These are phyloP conservation scores for Tetraselmis chui DNA, from an alignment of 139 green algal genomes.

Conservation along the genomic window DNA sequence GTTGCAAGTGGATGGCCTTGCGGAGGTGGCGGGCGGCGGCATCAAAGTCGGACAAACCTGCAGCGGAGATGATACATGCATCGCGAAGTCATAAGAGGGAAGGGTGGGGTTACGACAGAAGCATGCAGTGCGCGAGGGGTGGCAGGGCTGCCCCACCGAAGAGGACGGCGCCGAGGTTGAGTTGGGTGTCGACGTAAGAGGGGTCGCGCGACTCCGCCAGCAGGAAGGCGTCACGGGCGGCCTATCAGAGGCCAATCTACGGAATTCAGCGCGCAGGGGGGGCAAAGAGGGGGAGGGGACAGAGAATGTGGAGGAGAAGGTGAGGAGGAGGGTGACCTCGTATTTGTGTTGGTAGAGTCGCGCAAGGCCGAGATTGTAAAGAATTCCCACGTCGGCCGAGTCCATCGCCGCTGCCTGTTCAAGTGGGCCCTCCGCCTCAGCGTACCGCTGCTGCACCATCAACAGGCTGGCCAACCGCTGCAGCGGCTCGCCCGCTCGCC, in stretches of 20 bases:
- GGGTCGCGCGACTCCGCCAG: neutral
- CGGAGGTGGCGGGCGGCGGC: neutral
- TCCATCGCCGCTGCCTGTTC: neutral
- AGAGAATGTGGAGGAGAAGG: too few relatives aligned
- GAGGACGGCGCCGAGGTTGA: neutral
- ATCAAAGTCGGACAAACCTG: neutral
- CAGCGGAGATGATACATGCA: too few relatives aligned
- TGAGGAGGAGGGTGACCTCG: neutral
- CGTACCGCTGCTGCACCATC: neutral
- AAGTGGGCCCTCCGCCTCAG: neutral
- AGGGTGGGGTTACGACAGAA: too few relatives aligned
- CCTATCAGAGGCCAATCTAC: neutral
- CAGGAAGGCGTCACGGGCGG: neutral
- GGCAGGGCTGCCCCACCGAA: too few relatives aligned
- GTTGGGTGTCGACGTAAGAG: neutral
- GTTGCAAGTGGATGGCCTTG: neutral
- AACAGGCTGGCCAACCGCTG: neutral
- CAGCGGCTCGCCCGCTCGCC: neutral
- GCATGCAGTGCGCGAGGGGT: too few relatives aligned
- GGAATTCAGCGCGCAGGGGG: too few relatives aligned
- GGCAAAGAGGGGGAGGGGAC: too few relatives aligned
- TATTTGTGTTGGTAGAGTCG: conserved; percentile 2
- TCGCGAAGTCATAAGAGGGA: too few relatives aligned
- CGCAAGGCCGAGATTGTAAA: neutral
- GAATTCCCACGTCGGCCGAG: neutral